Conservation (phyloP, 139 green algal species). For the Asterochloris erici region DNA sequence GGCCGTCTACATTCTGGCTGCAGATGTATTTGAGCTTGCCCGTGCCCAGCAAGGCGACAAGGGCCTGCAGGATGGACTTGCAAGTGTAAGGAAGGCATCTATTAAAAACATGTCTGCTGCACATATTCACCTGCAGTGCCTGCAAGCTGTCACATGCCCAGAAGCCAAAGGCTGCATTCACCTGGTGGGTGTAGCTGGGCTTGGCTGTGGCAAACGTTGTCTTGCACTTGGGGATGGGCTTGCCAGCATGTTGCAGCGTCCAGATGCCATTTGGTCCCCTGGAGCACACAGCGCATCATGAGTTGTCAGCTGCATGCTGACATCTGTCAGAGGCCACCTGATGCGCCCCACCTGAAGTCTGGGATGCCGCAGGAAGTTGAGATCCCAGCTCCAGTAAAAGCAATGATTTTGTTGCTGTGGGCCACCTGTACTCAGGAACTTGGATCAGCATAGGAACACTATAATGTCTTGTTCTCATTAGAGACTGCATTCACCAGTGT, state of each 20-base stretch:
- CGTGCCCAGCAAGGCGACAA: constrained; percentile 45
- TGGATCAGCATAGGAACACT: not conserved
- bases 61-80: constrained; percentile 22
- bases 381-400: constrained; percentile 94
- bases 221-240: constrained; percentile 49
- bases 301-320: not conserved
- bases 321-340: too few species aligned
- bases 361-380: constrained; percentile 86
- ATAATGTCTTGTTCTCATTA: too few species aligned
- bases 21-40: constrained; percentile 55
- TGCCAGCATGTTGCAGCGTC: constrained; percentile 72
- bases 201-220: constrained; percentile 71
- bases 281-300: not conserved
- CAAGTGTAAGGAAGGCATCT: not conserved
- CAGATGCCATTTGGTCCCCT: constrained; percentile 90
- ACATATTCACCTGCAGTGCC: not conserved
- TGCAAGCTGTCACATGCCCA: not conserved
- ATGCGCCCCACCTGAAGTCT: constrained; percentile 50
- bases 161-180: not conserved
- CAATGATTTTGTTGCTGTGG: constrained; percentile 42
- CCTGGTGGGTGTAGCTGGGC: constrained; percentile 79
- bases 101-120: not conserved
- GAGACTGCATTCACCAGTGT: constrained; percentile 36
- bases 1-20: constrained; percentile 86
- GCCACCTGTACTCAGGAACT: not conserved